Percentiles rank a stretch among this genome's conserved stretches.
These are phyloP conservation scores for Aspergillus pseudotamarii DNA, from an alignment of 2,329 filamentous ascomycete species.

Conservation along the genomic window DNA sequence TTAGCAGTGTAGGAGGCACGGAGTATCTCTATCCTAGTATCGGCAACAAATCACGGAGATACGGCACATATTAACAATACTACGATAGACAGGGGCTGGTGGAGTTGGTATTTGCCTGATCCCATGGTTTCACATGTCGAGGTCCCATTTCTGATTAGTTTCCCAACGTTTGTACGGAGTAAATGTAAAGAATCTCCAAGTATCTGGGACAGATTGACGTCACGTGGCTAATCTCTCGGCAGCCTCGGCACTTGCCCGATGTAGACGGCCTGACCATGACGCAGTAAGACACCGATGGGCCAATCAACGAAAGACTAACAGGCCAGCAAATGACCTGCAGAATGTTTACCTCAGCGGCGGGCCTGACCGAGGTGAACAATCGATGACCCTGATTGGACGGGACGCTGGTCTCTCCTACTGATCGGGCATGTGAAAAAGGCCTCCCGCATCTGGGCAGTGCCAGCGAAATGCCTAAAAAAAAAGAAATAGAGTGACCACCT, in stretches of 20 bases:
- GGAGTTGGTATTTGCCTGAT: not conserved
- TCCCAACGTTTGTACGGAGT: not conserved
- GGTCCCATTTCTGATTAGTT: not conserved
- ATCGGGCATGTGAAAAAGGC: conserved; percentile 1
- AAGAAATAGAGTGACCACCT: not conserved
- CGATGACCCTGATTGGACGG: not conserved
- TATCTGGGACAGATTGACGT: not conserved
- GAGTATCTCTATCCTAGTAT: not conserved
- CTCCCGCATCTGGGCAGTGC: not conserved
- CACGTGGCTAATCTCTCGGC: not conserved
- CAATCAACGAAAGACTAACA: conserved; percentile 17
- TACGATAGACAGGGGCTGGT: not conserved
- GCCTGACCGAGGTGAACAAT: not conserved
- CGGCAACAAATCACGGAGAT: not conserved
- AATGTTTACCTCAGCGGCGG: not conserved
- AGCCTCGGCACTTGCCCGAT: conserved; percentile 27
- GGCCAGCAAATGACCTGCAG: conserved; percentile 1
- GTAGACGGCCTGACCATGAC: conserved; percentile 15
- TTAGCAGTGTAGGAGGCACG: not conserved
- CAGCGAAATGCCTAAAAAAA: not conserved
- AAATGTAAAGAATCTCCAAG: not conserved
- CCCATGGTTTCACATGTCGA: not conserved
- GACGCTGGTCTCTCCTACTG: not conserved
- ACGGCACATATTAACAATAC: not conserved
- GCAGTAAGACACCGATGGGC: conserved; percentile 10